Percentiles rank a stretch among this genome's conserved stretches.
These are phyloP conservation scores for Cynanchum wilfordii DNA, from an alignment of 257 asterid genomes.

Conservation along the genomic window DNA sequence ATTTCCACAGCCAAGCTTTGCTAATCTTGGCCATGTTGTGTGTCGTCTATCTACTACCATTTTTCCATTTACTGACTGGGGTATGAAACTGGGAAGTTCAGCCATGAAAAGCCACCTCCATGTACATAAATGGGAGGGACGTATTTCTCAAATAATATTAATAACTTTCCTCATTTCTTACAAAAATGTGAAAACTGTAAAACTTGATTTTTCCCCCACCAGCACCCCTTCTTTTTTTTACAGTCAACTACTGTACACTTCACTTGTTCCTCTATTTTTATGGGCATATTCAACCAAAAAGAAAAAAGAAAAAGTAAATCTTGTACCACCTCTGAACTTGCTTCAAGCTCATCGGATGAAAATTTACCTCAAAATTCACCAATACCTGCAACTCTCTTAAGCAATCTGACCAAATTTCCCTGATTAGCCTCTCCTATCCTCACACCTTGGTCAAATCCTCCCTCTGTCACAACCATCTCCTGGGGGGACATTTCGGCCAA, in stretches of 20 bases:
- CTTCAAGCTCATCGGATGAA: not conserved
- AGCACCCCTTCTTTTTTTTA: not conserved
- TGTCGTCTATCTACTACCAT: too few relatives aligned
- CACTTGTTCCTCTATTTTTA: not conserved
- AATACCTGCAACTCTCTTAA: not conserved
- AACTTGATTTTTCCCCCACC: not conserved
- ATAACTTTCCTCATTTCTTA: not conserved
- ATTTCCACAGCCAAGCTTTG: too few relatives aligned
- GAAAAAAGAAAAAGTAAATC: not conserved
- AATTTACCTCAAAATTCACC: not conserved
- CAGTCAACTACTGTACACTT: conserved; percentile 14
- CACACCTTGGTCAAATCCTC: not conserved
- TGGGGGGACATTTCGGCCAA: not conserved
- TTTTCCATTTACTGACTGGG: too few relatives aligned
- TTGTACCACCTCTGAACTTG: not conserved
- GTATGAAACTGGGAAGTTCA: too few relatives aligned
- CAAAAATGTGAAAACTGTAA: not conserved
- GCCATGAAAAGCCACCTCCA: not conserved
- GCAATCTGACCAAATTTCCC: not conserved
- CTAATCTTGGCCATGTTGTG: too few relatives aligned
- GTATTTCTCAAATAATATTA: not conserved
- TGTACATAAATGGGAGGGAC: not conserved
- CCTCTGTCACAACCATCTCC: not conserved
- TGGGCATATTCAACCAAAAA: too few relatives aligned
- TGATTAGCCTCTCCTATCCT: not conserved